phyloP scores from a whole-genome alignment of 106 monocot genomes.

The Gastrodia elata region DNA sequence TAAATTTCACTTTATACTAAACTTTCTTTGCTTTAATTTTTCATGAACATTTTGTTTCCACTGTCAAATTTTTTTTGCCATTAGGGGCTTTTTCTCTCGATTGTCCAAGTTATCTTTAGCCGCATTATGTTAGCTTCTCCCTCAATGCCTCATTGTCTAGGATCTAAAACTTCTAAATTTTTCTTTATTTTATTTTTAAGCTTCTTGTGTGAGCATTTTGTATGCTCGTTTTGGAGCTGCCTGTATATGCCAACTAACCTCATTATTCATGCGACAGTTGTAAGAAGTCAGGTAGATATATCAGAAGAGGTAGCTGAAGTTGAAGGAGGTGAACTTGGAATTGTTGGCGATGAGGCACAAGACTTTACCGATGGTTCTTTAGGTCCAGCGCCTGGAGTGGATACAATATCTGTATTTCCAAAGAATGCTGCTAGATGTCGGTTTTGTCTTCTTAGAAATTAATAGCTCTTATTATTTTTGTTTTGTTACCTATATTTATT shows the following conservation, averaged over 20 bases:
- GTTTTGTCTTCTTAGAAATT: neutral
- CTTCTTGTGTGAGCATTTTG: neutral
- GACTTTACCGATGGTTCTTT: conserved; percentile 55
- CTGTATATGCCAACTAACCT: neutral
- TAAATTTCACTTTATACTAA: too few species aligned
- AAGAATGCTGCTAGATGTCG: conserved; percentile 71
- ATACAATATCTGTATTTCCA: conserved; percentile 80
- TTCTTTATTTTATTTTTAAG: too few species aligned
- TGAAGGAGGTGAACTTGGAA: conserved; percentile 79
- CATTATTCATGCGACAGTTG: conserved; percentile 28
- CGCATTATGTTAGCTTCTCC: too few species aligned
- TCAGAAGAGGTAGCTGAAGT: conserved; percentile 52
- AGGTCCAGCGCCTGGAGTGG: conserved; percentile 72
- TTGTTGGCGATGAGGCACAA: conserved; percentile 78
- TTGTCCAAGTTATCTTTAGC: too few species aligned
- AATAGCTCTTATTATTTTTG: neutral
- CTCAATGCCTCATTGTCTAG: too few species aligned
- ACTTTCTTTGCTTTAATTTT: too few species aligned
- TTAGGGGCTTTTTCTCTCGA: too few species aligned
- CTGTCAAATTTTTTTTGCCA: too few species aligned
- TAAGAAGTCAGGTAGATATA: conserved; percentile 45
- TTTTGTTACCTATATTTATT: neutral
- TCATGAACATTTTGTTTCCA: too few species aligned
- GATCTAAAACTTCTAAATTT: too few species aligned
- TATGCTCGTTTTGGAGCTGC: neutral